Base-by-base conservation (phyloP, 2,329 filamentous ascomycete genomes). In the Beauveria sp. region DNA sequence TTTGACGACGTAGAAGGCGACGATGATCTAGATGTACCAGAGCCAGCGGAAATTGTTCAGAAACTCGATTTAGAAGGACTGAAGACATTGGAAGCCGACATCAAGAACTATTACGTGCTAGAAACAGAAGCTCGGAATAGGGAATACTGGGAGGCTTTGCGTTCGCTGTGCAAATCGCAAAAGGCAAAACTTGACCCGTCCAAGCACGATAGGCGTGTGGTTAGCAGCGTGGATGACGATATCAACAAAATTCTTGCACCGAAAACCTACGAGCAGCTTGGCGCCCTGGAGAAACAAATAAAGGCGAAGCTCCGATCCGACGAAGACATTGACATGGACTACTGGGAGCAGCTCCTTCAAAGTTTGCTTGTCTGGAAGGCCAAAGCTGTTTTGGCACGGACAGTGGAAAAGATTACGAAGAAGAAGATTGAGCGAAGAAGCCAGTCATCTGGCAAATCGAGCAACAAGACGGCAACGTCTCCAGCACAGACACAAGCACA, bases 311-410 rank as follows among this genome's bases (percentile, higher is more conserved):
- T 99, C 53, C 82, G 87, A 57, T 96, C 91, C 8, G 88, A 96
- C 70, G 92, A 97, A 70, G 87, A 90, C 44, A 93, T 99, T 66
- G 94, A 99, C 73, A 91, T 90, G 2, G 94, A 99, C 75, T 99
- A 97, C 73, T 99, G 94, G 94, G 91, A 96, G 71, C 91, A 96
- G 71, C 80, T 99, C 18, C 79, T 99, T 63, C 87, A 87, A 66
- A 96, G 88, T 70, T 78, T 99, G 64, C 80, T 89, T 7, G 86
- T 96, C 1, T 97, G 91, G 86, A 97, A 97, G 76, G 91, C 94
- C 40, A 92, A 90, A 72, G 91, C 92, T 2, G 91, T 88, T 72
- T 76, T 99, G 58, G 86, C 86, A 66, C 87, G 84, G 64, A 86
- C 97, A 18, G 92, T 88, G 66, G 85, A 90, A 65, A 84, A 84